Conservation (phyloP, 192 early-diverging fungal species). For the Bifiguratus adelaidae region DNA sequence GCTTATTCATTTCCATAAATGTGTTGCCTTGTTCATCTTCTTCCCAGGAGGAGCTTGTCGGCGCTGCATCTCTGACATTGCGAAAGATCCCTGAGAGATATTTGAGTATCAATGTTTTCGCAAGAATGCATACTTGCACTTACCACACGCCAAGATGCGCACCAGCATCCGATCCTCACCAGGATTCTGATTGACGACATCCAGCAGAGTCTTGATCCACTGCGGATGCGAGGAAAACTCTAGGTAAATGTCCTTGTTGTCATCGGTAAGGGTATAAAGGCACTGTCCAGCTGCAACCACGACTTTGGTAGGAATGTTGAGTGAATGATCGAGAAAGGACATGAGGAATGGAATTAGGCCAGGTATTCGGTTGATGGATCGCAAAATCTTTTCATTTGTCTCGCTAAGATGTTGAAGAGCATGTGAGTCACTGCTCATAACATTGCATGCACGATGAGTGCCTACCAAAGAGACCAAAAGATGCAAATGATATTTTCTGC, state of each 20-base stretch:
- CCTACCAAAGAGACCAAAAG: constrained; percentile 34
- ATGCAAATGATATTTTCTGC: constrained; percentile 48
- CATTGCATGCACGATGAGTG: not conserved
- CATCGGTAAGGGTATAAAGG: constrained; percentile 75
- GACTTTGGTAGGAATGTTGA: constrained; percentile 33
- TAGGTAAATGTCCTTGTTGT: constrained; percentile 47
- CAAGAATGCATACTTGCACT: too few species aligned
- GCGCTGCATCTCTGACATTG: too few species aligned
- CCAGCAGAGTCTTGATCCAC: constrained; percentile 37
- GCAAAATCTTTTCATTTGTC: constrained; percentile 53
- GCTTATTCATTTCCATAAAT: constrained; percentile 25
- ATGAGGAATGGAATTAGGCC: constrained; percentile 53
- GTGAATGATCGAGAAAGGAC: constrained; percentile 46
- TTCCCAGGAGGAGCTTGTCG: constrained; percentile 15
- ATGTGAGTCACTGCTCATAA: not conserved
- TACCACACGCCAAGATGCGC: constrained; percentile 56
- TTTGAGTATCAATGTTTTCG: too few species aligned
- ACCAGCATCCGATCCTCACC: constrained; percentile 51
- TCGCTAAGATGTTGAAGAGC: constrained; percentile 33
- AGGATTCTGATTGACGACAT: constrained; percentile 26
- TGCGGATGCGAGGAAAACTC: constrained; percentile 44
- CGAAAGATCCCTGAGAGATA: too few species aligned
- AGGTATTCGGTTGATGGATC: constrained; percentile 49
- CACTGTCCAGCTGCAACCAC: constrained; percentile 56
- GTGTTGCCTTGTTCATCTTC: constrained; percentile 17